phyloP scores from a whole-genome alignment of 2,329 filamentous ascomycete genomes.

The Ophiostoma sp. region DNA sequence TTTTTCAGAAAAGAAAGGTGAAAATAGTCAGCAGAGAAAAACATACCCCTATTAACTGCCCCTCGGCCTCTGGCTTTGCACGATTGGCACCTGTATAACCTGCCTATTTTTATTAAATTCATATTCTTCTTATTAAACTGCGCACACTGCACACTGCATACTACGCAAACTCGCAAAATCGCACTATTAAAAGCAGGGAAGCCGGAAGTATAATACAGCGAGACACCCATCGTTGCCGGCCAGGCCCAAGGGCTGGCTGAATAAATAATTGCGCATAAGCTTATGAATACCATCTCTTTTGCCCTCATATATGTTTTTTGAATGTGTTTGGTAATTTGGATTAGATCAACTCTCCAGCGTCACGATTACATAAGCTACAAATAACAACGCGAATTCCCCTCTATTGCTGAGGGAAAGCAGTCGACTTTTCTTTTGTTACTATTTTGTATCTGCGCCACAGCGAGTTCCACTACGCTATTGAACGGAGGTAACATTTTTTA shows the following conservation, averaged over 20 bases:
- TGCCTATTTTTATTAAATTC: neutral
- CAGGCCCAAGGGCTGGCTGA: neutral
- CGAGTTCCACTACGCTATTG: neutral
- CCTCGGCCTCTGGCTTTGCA: neutral
- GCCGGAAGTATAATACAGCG: neutral
- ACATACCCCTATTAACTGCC: neutral
- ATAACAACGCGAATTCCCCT: neutral
- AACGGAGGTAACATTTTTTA: neutral
- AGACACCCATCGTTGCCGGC: neutral
- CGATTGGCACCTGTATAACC: neutral
- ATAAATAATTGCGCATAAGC: neutral
- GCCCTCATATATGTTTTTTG: neutral
- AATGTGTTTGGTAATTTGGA: no score
- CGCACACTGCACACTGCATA: neutral
- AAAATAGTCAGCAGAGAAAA: neutral
- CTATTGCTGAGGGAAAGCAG: no score
- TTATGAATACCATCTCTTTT: neutral
- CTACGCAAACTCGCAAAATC: neutral
- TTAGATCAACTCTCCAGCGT: no score
- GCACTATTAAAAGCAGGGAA: neutral
- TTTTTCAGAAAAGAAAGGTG: neutral
- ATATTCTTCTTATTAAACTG: neutral
- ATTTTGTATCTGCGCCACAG: neutral
- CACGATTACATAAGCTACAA: neutral
- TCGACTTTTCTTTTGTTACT: no score